phyloP scores from a whole-genome alignment of 169 alveolate genomes.

The Plasmodium sp. region DNA sequence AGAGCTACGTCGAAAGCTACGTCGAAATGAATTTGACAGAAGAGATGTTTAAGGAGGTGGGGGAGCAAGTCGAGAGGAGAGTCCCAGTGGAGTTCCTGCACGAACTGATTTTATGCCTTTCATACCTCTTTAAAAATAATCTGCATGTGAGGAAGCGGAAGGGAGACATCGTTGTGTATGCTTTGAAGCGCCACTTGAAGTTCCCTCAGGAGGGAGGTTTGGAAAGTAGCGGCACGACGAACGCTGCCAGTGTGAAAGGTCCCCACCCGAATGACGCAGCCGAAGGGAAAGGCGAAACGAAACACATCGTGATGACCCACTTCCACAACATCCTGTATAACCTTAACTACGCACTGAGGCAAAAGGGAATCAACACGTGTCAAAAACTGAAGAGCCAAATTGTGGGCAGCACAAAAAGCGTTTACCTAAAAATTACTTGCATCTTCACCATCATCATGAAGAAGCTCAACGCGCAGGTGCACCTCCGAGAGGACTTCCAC shows the following conservation, averaged over 20 bases:
- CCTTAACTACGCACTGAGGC: constrained; percentile 21
- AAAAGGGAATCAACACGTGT: constrained; percentile 33
- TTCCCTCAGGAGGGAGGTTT: not conserved
- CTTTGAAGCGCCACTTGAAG: not conserved
- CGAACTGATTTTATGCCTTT: constrained; percentile 8
- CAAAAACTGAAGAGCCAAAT: constrained; percentile 29
- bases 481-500: not conserved
- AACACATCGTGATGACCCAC: not conserved
- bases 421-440: constrained; percentile 22
- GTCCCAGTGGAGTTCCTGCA: constrained; percentile 3
- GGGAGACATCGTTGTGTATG: constrained; percentile 18
- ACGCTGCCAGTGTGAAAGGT: not conserved
- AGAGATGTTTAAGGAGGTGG: constrained; percentile 7
- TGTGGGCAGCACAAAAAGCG: constrained; percentile 7
- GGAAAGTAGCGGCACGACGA: not conserved
- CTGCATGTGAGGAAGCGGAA: constrained; percentile 15
- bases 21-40: constrained; percentile 22
- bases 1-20: not conserved
- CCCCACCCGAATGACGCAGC: not conserved
- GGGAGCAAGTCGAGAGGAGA: constrained; percentile 3
- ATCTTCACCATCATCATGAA: constrained; percentile 27
- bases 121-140: constrained; percentile 20
- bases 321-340: constrained; percentile 41
- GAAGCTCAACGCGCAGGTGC: not conserved
- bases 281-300: not conserved